Evolutionary conservation across 2,329 filamentous ascomycete genomes (phyloP).

Genomic region (Tolypocladium amazonense): DNA sequence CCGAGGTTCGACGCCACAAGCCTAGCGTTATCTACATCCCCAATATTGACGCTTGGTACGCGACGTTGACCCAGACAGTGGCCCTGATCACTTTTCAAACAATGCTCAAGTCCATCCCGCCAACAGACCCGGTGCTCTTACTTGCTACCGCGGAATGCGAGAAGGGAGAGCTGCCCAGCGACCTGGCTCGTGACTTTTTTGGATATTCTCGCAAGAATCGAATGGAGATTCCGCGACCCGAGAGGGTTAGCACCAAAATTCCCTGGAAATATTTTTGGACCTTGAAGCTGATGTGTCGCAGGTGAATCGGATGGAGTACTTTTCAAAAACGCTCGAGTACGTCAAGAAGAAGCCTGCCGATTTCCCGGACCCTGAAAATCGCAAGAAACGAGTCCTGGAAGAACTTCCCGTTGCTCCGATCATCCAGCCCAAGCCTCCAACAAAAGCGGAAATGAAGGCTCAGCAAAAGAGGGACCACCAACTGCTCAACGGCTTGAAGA

Average conservation of each 20-base stretch:
- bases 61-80: slow-evolving; percentile 47
- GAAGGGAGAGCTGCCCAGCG: slow-evolving; percentile 46
- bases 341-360: slow-evolving; percentile 71
- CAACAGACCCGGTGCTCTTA: slow-evolving; percentile 81
- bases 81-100: slow-evolving; percentile 74
- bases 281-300: slow-evolving; percentile 12
- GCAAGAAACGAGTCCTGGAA: slow-evolving; percentile 78
- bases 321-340: slow-evolving; percentile 62
- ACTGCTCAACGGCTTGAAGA: slow-evolving; percentile 76
- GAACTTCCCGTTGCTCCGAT: slow-evolving; percentile 65
- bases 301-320: slow-evolving; percentile 67
- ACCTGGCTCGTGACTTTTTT: slow-evolving; percentile 69
- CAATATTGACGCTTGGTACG: slow-evolving; percentile 79
- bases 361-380: slow-evolving; percentile 76
- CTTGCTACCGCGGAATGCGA: slow-evolving; percentile 73
- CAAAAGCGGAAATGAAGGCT: slow-evolving; percentile 69
- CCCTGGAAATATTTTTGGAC: not conserved
- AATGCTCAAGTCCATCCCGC: slow-evolving; percentile 71
- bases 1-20: slow-evolving; percentile 87
- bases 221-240: slow-evolving; percentile 58
- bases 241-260: slow-evolving; percentile 34
- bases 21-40: slow-evolving; percentile 94
- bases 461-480: slow-evolving; percentile 77
- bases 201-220: slow-evolving; percentile 74
- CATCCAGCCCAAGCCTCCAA: slow-evolving; percentile 54